Base-by-base conservation (phyloP, 768 basidiomycete genomes). In the Cyathus striatus region DNA sequence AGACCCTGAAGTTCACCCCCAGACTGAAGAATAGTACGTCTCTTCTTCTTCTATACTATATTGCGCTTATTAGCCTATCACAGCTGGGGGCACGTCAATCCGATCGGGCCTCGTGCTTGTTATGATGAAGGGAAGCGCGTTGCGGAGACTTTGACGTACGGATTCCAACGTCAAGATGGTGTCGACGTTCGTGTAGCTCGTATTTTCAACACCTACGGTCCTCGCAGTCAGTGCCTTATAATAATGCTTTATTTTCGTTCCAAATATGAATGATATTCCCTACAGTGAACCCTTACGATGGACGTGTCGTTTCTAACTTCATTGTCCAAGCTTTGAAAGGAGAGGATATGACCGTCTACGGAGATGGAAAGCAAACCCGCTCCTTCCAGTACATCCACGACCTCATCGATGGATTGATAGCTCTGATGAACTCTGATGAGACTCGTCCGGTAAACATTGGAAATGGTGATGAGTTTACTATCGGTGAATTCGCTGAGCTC, bases 51-150 rank as follows among this genome's bases (percentile, higher is more conserved):
- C 36, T 3, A 25, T 37, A 10, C 17, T 38, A 39, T 43, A 38
- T 16, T 16, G 37, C 49, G 25, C 51, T 49, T 6, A 57, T 45
- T 52, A 46, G 49, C 50, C 40, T 36, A 21, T 37, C 44, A 42
- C 44, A 92, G 90, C 64, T 96, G 93, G 93, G 94, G 93, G 37
- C 85, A 98, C 64, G 96, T 99, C 58, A 99, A 99, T 72, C 93
- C 93, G 33, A 96, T 94, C 54, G 96, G 96, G 18, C 90, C 90
- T 46, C 89, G 96, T 48, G 94, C 95, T n/a, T 99, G 96, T 66
- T 99, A 99, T 60, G 96, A 99, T 58, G 96, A 99, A 67, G 96
- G 96, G 38, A 99, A 99, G 70, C 92, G 96, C 54, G 95, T 98
- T 27, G 95, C 96, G 30, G 96, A 99, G 69, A 96, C 95, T 14